Conservation (phyloP, 805 yeast genomes). For the Huiozyma naganishii region DNA sequence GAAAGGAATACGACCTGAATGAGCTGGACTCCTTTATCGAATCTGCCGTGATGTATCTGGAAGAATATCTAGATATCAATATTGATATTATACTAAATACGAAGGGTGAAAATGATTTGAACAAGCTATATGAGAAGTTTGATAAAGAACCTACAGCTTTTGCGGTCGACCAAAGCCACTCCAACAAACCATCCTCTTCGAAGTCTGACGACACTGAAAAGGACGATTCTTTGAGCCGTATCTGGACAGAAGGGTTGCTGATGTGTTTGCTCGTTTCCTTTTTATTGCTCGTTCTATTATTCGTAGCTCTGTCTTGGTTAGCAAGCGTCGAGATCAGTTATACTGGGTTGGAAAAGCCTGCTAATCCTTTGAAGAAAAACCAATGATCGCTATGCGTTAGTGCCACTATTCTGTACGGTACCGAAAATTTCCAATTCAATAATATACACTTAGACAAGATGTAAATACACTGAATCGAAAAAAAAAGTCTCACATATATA, state of each 20-base stretch:
- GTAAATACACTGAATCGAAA: too few species aligned
- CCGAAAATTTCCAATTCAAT: neutral
- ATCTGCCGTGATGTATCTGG: constrained; percentile 13
- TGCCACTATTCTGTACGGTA: neutral
- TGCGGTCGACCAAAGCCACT: neutral
- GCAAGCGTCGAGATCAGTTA: constrained; percentile 64
- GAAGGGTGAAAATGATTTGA: constrained; percentile 2
- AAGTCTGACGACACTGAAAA: constrained; percentile 4
- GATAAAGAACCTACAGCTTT: neutral
- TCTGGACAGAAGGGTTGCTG: constrained; percentile 51
- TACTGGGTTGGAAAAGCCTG: constrained; percentile 60
- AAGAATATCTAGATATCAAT: constrained; percentile 12
- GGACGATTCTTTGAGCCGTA: constrained; percentile 18
- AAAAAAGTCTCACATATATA: too few species aligned
- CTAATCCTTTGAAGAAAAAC: constrained; percentile 26
- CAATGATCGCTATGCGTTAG: constrained; percentile 1
- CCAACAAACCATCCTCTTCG: neutral
- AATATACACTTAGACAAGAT: too few species aligned
- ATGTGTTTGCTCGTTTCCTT: constrained; percentile 60
- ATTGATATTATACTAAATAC: constrained; percentile 16
- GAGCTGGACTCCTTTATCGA: constrained; percentile 21
- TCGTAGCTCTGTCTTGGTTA: constrained; percentile 62
- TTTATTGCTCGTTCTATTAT: constrained; percentile 45
- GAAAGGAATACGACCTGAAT: constrained; percentile 14
- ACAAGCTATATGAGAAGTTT: constrained; percentile 2